Evolutionary conservation across 2,329 filamentous ascomycete species (phyloP).

Genomic region (Cladosporium sp.): DNA sequence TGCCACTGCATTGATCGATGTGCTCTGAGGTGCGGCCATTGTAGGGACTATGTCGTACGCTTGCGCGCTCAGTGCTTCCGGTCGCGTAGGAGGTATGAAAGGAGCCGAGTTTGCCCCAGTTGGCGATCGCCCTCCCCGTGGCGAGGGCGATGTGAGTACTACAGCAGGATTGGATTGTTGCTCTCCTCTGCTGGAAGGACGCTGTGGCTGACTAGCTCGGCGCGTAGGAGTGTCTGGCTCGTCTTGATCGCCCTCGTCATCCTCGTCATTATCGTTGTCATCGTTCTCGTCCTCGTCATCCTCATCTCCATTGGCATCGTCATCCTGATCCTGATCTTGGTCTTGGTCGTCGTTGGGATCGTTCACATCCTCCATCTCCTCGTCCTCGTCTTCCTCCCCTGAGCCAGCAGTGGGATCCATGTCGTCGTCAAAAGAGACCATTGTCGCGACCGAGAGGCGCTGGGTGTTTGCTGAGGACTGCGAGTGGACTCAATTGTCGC

Average conservation of each 20-base stretch:
- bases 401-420: constrained; percentile 30
- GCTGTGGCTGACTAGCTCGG: constrained; percentile 20
- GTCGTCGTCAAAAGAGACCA: constrained; percentile 43
- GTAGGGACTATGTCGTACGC: constrained; percentile 95
- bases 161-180: constrained; percentile 38
- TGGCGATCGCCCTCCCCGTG: constrained; percentile 32
- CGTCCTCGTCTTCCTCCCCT: constrained; percentile 39
- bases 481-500: no score
- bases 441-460: constrained; percentile 11
- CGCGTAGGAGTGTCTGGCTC: constrained; percentile 42
- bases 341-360: constrained; percentile 33
- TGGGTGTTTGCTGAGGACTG: no score
- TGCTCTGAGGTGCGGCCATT: constrained; percentile 91
- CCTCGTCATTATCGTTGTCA: constrained; percentile 28
- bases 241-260: constrained; percentile 33
- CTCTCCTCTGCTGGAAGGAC: constrained; percentile 6
- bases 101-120: constrained; percentile 21
- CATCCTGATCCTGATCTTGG: constrained; percentile 32
- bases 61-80: constrained; percentile 70
- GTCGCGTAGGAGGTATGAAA: constrained; percentile 47
- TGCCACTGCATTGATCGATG: constrained; percentile 87
- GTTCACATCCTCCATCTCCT: constrained; percentile 39
- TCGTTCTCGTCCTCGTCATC: constrained; percentile 36
- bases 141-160: constrained; percentile 43
- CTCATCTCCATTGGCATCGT: constrained; percentile 33